Base-by-base conservation (phyloP, 805 yeast species). In the Cyberlindnera petersonii region DNA sequence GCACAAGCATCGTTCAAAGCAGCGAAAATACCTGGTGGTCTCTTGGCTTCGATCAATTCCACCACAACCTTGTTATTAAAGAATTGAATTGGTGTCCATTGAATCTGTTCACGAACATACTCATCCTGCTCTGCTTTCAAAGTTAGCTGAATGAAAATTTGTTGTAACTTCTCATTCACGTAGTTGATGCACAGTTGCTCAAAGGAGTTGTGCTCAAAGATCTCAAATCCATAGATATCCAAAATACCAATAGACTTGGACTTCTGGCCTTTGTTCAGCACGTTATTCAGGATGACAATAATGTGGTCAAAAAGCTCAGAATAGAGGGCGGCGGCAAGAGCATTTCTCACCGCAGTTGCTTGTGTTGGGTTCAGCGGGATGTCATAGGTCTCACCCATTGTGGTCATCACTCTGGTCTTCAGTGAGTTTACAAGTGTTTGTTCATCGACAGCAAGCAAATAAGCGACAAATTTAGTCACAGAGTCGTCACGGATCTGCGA, bases 71-170 rank as follows among this genome's bases (percentile, higher is more conserved):
- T 82, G 66, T 93, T 93, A 65, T 93, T 93, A 69, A 93, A 93
- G 63, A 88, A 93, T 47, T 93, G 85, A 56, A 93, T 93, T 17
- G 98, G 98, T 10, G 95, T 86, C 98, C 98, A 93, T 61, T 86
- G 75, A 60, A 93, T 93, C 64, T 87, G 85, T 63, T 93, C 99
- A 51, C 85, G 82, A 24, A 87, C 93, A 56, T 93, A 93, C 59
- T 93, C 98, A 49, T 93, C 98, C 68, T 93, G 98, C 65, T 93
- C 98, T 0, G 97, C 85, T 65, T 93, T 93, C 56, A 93, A 73
- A 3, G 98, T 93, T 56, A 93, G 73, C 62, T 93, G 95, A 60
- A 93, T 93, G 56, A 93, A 93, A 58, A 91, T 93, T 61, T 91
- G 98, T 67, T 89, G 97, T 51, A 91, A 72, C 64, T 91, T 91